These are phyloP conservation scores for Plenodomus biglobosus DNA, from an alignment of 2,329 filamentous ascomycete species.

Conservation along the genomic window DNA sequence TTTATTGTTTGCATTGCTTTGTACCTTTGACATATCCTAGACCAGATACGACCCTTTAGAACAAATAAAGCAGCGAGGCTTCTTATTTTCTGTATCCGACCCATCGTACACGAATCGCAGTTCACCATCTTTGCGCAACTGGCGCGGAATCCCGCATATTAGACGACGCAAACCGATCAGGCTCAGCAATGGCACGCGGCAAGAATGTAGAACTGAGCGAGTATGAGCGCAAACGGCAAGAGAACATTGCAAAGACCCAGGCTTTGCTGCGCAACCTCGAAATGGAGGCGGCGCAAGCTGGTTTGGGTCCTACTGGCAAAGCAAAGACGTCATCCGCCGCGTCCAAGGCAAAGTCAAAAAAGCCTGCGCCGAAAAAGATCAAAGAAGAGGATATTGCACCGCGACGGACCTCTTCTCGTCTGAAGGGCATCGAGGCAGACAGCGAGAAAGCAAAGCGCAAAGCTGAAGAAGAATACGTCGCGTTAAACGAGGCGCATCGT, in stretches of 20 bases:
- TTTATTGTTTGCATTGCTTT: too few relatives aligned
- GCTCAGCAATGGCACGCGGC: constrained; percentile 33
- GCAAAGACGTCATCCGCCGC: constrained; percentile 49
- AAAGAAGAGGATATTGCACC: constrained; percentile 62
- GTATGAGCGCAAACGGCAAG: constrained; percentile 80
- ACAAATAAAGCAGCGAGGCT: too few relatives aligned
- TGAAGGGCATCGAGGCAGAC: constrained; percentile 65
- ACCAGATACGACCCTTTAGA: background rate
- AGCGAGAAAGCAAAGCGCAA: constrained; percentile 70
- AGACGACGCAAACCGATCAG: background rate
- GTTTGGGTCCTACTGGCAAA: constrained; percentile 63
- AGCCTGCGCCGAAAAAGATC: constrained; percentile 48
- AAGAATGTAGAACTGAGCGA: constrained; percentile 67
- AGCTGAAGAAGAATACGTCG: constrained; percentile 64
- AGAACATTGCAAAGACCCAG: constrained; percentile 85
- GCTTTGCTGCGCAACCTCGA: constrained; percentile 78
- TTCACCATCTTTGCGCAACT: too few relatives aligned
- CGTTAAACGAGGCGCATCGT: constrained; percentile 58
- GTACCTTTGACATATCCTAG: background rate
- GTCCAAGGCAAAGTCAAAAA: constrained; percentile 47
- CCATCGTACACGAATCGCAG: background rate
- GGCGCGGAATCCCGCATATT: background rate
- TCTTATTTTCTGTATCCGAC: too few relatives aligned
- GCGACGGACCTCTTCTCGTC: constrained; percentile 62
- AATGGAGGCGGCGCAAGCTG: constrained; percentile 65